Base-by-base conservation (phyloP, 2,329 filamentous ascomycete species). In the Trichocomaceae sp. region DNA sequence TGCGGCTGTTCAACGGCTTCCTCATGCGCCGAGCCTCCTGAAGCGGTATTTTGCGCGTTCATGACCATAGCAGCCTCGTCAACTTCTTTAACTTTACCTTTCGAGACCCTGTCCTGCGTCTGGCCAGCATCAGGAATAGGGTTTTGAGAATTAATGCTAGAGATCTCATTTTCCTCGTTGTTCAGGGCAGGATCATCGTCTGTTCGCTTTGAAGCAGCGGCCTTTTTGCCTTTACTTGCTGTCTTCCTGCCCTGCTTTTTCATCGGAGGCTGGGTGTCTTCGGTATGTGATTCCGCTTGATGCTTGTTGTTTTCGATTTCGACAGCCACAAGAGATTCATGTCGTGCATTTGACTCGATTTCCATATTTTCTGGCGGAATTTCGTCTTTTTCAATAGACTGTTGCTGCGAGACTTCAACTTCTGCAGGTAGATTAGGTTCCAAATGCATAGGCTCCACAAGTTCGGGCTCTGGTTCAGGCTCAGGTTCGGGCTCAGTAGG, bases 171-270 rank as follows among this genome's bases (percentile, higher is more conserved):
- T 37, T 58, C 44, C 10, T 60, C 50, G n/a, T 62, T 57, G 31
- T 58, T 61, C n/a, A 49, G 52, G 45, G 63, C 66, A 6, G 42
- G 10, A 2, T 53, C 51, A n/a, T 45, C 29, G 3, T 53, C 51
- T 3, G 20, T 45, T 10, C 19, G 42, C 33, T 53, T 53, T 12
- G 44, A 39, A 31, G 33, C 13, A 35, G 62, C 62, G 3, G 60
- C 56, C 67, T 64, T 75, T 64, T 63, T 73, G 64, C 51, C 59
- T 60, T 63, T 61, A 15, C 44, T 50, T n/a, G 62, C 54, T 31
- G 65, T 66, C 54, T 68, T 66, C 52, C 63, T 68, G 2, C 57
- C 57, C 19, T 56, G 58, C 50, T 65, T 67, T 55, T 65, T 69
- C 4, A 54, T 44, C 23, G 54, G 49, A n/a, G 60, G 55, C 45